Evolutionary conservation across 805 yeast species (phyloP).

Genomic region (Yamadazyma philogaea): DNA sequence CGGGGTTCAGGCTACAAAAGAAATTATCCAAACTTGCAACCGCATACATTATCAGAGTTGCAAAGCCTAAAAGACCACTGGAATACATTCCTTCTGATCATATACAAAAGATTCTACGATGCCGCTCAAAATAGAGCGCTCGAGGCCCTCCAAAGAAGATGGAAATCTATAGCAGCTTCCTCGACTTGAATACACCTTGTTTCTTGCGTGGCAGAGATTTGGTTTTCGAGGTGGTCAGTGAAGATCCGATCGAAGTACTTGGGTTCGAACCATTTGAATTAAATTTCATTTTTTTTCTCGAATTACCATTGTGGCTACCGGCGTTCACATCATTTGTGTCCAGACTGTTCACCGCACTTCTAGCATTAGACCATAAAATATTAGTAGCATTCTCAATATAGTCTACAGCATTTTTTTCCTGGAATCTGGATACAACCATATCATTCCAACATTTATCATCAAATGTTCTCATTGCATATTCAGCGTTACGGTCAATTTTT

Average conservation of each 20-base stretch:
- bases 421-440: neutral
- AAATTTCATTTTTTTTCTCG: neutral
- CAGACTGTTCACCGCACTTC: too few relatives aligned
- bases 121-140: conserved; percentile 28
- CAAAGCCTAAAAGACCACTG: conserved; percentile 9
- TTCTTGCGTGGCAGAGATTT: conserved; percentile 1
- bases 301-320: neutral
- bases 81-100: conserved; percentile 4
- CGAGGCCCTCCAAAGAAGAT: conserved; percentile 26
- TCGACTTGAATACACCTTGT: conserved; percentile 8
- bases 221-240: neutral
- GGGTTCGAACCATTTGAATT: neutral
- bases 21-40: conserved; percentile 16
- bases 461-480: conserved; percentile 1
- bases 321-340: too few relatives aligned
- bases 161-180: conserved; percentile 23
- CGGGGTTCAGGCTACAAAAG: conserved; percentile 4
- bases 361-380: neutral
- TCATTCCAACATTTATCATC: conserved; percentile 6
- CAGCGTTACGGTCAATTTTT: conserved; percentile 12
- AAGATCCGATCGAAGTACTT: neutral
- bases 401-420: conserved; percentile 3
- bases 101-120: conserved; percentile 38
- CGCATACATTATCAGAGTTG: conserved; percentile 22
- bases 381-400: neutral